phyloP scores from a whole-genome alignment of 2,329 filamentous ascomycete species.

The Diplodia scrobiculata region DNA sequence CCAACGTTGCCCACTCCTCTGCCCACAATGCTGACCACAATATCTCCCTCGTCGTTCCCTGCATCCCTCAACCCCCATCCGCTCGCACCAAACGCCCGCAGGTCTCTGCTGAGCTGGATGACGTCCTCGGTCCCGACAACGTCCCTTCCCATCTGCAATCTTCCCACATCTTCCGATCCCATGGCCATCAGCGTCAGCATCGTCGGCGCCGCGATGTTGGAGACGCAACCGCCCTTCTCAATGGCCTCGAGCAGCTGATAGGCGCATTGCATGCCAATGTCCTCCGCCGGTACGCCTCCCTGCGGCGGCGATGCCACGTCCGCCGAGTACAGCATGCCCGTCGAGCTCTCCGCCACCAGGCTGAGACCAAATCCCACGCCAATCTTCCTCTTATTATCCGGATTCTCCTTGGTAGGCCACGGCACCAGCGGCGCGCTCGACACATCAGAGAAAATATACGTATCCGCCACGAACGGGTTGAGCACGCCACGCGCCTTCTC shows the following conservation, averaged over 20 bases:
- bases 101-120: slow-evolving; percentile 77
- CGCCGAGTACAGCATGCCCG: slow-evolving; percentile 82
- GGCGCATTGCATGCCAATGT: slow-evolving; percentile 84
- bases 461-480: slow-evolving; percentile 82
- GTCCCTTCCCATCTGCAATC: slow-evolving; percentile 77
- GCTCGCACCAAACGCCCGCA: slow-evolving; percentile 84
- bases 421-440: slow-evolving; percentile 63
- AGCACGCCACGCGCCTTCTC: slow-evolving; percentile 83
- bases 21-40: slow-evolving; percentile 89
- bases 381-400: slow-evolving; percentile 57
- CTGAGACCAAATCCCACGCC: slow-evolving; percentile 91
- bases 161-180: slow-evolving; percentile 93
- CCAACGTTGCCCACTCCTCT: slow-evolving; percentile 93
- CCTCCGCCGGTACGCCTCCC: slow-evolving; percentile 84
- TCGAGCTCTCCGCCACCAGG: slow-evolving; percentile 88
- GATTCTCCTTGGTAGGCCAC: slow-evolving; percentile 69
- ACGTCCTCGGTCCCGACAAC: slow-evolving; percentile 79
- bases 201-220: slow-evolving; percentile 68
- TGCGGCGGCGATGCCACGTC: slow-evolving; percentile 73
- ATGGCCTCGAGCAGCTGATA: slow-evolving; percentile 86
- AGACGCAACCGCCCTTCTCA: slow-evolving; percentile 78
- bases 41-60: slow-evolving; percentile 61
- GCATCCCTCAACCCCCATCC: slow-evolving; percentile 87
- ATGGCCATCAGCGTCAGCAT: slow-evolving; percentile 93
- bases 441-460: slow-evolving; percentile 79